Base-by-base conservation (phyloP, 1,139 yeast species). In the Hansenula lynferdii region DNA sequence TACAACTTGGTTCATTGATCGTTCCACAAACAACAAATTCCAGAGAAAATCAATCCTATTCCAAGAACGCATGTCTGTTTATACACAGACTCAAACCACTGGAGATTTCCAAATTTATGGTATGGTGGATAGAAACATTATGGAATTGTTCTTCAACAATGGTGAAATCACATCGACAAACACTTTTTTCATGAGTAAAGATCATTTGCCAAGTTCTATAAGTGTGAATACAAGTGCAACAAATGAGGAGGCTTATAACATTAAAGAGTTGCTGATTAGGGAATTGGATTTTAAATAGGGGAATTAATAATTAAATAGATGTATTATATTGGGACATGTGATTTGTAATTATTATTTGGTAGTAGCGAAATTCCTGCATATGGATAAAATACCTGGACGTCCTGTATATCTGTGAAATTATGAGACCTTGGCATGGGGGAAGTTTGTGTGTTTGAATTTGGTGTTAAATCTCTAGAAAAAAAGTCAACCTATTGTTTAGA, bases 51-150 rank as follows among this genome's bases (percentile, higher is more conserved):
- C 45, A 28, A 50, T 49, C 8, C 44, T 46, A 35, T 53, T 48
- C 37, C 40, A 43, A 8, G 50, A 51, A 25, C 45, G 44, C 30
- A 29, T 45, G 18, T 43, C 51, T 3, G 26, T 39, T 5, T 47
- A 44, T 27, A 40, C 44, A 10, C 45, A 48, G 26, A 51, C 48
- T 8, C n/a, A 27, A 17, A 18, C 24, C 6, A 30, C 28, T 11
- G 41, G 28, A 35, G 39, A 35, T 15, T 53, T 44, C 47, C 51
- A 54, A 28, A 48, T 59, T 10, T 50, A 52, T 30, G 64, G 60
- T 32, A 38, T 60, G 19, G 43, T 57, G 21, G 64, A 60, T 37
- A 48, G 49, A 34, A 55, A 56, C 37, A 45, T 58, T 31, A 21
- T 53, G 17, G 64, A 60, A 40, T 32, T 60, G n/a, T 58, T 45